phyloP scores from a whole-genome alignment of 805 yeast genomes.

The Candida nanaspora region DNA sequence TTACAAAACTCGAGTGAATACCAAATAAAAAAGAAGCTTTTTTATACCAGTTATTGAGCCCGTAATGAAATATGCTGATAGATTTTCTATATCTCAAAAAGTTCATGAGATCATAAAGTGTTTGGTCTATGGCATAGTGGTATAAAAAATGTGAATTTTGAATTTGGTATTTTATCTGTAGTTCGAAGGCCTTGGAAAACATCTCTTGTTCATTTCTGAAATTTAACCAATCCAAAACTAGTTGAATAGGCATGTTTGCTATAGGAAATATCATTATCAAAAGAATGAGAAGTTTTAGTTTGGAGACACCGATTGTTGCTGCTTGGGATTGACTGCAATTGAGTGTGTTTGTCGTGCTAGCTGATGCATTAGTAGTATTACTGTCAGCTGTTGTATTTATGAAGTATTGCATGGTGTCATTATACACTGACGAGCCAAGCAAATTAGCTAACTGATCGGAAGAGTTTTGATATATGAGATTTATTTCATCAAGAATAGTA shows the following conservation, averaged over 20 bases:
- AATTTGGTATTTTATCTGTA: neutral
- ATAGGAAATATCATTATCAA: neutral
- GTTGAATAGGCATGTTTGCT: constrained; percentile 1
- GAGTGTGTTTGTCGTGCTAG: no score
- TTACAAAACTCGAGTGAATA: constrained; percentile 7
- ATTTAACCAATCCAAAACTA: constrained; percentile 11
- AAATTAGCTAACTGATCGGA: neutral
- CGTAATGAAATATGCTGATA: constrained; percentile 1
- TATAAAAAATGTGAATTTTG: neutral
- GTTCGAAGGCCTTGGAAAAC: neutral
- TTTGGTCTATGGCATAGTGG: constrained; percentile 4
- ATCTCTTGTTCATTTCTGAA: constrained; percentile 9
- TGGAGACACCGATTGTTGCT: no score
- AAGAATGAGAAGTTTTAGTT: neutral
- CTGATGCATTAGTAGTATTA: no score
- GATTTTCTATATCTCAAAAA: neutral
- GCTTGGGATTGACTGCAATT: neutral
- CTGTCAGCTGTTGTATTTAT: no score
- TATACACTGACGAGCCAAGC: neutral
- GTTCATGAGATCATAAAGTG: constrained; percentile 1
- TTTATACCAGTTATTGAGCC: neutral
- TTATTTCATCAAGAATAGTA: neutral
- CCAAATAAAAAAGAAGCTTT: constrained; percentile 11
- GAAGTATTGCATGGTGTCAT: neutral
- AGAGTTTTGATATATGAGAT: neutral